Conservation (phyloP, 352 stramenopile genomes). For the Phytophthora sp. region DNA sequence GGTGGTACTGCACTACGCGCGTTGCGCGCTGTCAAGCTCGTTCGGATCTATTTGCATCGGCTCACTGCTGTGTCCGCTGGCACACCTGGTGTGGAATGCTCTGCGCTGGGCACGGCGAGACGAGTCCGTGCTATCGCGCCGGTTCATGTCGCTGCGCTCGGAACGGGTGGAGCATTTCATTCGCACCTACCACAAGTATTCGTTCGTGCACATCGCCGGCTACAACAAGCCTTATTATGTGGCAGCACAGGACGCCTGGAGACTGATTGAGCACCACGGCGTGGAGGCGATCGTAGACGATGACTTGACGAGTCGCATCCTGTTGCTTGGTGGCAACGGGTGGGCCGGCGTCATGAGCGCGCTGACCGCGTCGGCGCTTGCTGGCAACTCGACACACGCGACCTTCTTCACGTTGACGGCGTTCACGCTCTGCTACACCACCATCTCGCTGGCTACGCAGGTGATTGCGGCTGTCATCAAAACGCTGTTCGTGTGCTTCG, state of each 20-base stretch:
- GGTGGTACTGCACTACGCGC: conserved; percentile 75
- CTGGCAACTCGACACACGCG: conserved; percentile 54
- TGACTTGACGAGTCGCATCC: conserved; percentile 79
- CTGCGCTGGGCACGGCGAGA: conserved; percentile 78
- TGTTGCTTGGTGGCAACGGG: conserved; percentile 76
- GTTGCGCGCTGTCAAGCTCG: conserved; percentile 67
- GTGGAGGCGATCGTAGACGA: conserved; percentile 88
- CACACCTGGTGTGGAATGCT: conserved; percentile 79
- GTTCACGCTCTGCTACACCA: conserved; percentile 85
- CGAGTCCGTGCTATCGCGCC: conserved; percentile 66
- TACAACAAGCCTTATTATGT: conserved; percentile 86
- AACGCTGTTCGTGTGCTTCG: conserved; percentile 89
- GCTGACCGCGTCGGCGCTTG: conserved; percentile 62
- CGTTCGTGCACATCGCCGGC: conserved; percentile 81
- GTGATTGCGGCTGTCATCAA: conserved; percentile 81
- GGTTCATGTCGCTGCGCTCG: conserved; percentile 67
- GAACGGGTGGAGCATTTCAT: conserved; percentile 78
- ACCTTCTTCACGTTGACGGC: conserved; percentile 77
- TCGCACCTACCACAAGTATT: conserved; percentile 88
- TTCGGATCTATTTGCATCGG: conserved; percentile 88
- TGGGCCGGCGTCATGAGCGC: conserved; percentile 84
- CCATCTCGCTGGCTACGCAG: conserved; percentile 76
- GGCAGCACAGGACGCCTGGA: conserved; percentile 78
- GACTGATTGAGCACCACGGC: conserved; percentile 77
- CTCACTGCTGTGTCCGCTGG: conserved; percentile 78